Percentiles rank a stretch among this genome's conserved stretches.
Conservation (phyloP, 305 asterid species). For the Euphrasia arctica region DNA sequence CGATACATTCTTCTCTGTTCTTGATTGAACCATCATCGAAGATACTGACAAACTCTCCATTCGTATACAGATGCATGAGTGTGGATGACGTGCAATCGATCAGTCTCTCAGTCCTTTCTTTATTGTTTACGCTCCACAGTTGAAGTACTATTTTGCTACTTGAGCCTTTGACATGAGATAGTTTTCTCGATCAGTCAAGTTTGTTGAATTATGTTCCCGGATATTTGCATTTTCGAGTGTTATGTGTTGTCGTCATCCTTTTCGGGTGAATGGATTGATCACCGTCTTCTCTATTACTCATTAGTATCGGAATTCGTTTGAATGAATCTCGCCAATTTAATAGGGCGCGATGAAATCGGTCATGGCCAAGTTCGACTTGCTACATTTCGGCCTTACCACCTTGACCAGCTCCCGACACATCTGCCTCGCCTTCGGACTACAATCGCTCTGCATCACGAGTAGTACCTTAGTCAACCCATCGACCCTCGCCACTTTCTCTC, state of each 20-base stretch:
- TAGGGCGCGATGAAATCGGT: conserved; percentile 84
- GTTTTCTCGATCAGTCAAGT: conserved; percentile 24
- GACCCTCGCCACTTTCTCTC: conserved; percentile 44
- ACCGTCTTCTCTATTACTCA: background rate
- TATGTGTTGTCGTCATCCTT: conserved; percentile 15
- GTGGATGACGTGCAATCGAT: conserved; percentile 24
- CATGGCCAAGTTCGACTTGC: conserved; percentile 75
- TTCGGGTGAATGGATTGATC: conserved; percentile 7
- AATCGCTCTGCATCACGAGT: conserved; percentile 86
- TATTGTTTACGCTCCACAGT: conserved; percentile 11
- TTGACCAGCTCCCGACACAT: conserved; percentile 86
- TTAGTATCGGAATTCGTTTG: no score
- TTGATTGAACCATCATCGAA: no score
- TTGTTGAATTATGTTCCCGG: conserved; percentile 22
- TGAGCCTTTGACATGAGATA: conserved; percentile 17
- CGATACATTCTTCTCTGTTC: no score
- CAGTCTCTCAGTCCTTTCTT: conserved; percentile 8
- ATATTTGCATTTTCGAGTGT: conserved; percentile 23
- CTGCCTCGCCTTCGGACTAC: conserved; percentile 44
- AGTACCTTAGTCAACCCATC: conserved; percentile 80
- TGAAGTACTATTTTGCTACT: conserved; percentile 14
- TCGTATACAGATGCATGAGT: conserved; percentile 15
- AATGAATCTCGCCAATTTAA: conserved; percentile 30
- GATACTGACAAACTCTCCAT: background rate
- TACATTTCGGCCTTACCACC: conserved; percentile 48